These are phyloP conservation scores for Scheffersomyces insectosa DNA, from an alignment of 1,139 yeast genomes.

Conservation along the genomic window DNA sequence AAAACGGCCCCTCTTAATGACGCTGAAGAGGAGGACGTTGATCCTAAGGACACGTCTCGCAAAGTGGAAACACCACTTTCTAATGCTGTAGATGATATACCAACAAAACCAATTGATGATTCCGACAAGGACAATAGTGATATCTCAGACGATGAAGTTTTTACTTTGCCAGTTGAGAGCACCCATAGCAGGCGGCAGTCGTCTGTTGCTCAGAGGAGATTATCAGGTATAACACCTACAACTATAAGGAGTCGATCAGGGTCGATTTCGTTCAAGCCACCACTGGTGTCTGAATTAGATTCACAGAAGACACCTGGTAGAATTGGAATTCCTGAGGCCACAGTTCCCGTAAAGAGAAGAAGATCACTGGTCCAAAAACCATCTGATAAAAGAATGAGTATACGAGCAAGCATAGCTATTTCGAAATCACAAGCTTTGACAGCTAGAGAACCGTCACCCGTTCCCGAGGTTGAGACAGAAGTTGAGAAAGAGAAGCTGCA, in stretches of 20 bases:
- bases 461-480: conserved; percentile 7
- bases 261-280: conserved; percentile 21
- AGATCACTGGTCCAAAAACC: conserved; percentile 21
- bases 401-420: neutral
- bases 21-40: conserved; percentile 24
- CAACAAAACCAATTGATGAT: too few relatives aligned
- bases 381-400: neutral
- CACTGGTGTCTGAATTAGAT: conserved; percentile 15
- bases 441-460: conserved; percentile 12
- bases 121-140: conserved; percentile 19
- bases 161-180: conserved; percentile 26
- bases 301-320: conserved; percentile 28
- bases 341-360: conserved; percentile 31
- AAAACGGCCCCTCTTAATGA: neutral
- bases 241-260: conserved; percentile 30
- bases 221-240: conserved; percentile 37
- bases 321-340: conserved; percentile 39
- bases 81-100: too few relatives aligned
- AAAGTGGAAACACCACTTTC: conserved; percentile 5
- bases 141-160: conserved; percentile 33
- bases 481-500: too few relatives aligned
- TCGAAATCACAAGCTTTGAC: neutral
- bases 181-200: conserved; percentile 26
- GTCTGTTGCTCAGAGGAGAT: conserved; percentile 33
- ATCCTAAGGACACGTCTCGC: conserved; percentile 30